Base-by-base conservation (phyloP, 2,329 filamentous ascomycete genomes). In the Scopulariopsis brevicaulis region DNA sequence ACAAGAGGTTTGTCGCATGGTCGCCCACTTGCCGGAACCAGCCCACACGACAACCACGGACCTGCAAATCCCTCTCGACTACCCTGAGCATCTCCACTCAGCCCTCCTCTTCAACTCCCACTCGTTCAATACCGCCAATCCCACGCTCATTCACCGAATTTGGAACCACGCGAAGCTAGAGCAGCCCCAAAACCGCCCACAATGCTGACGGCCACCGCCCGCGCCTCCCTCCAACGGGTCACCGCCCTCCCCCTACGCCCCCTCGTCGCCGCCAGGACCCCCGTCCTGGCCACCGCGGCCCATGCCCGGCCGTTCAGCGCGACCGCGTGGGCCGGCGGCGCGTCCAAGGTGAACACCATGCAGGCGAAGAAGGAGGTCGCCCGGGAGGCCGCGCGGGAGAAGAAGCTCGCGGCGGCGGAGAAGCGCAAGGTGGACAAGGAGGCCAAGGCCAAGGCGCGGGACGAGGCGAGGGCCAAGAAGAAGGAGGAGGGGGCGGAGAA, bases 201-300 rank as follows among this genome's bases (percentile, higher is more conserved):
- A 59, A 79, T 78, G 76, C 65, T 78, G 61, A 71, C 70, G 56
- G 67, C 70, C 34, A 65, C 77, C 61, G 70, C 70, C 61, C 70
- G 73, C 62, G 69, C 67, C 57, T 70, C 71, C 57, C 66, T 69
- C 60, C 69, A 68, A 65, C 73, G 72, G 62, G 63, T 67, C 56
- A 48, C 56, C n/a, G 60, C 52, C 54, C 58, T 63, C 64, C 61
- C 62, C 62, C 63, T 64, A 59, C 60, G 60, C 59, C 55, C 64
- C 32, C 58, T 62, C 50, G 55, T 66, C 46, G 62, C 62, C 61
- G 63, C 61, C 55, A 48, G 62, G 46, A 63, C 59, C 61, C 59
- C 61, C 53, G 60, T 57, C 50, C 58, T 60, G 55, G 56, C 59
- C 28, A 62, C 60, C 40, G 56, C 63, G 14, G 59, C 65, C 34